phyloP scores from a whole-genome alignment of 2,329 filamentous ascomycete species.

The Penicillium sp. region DNA sequence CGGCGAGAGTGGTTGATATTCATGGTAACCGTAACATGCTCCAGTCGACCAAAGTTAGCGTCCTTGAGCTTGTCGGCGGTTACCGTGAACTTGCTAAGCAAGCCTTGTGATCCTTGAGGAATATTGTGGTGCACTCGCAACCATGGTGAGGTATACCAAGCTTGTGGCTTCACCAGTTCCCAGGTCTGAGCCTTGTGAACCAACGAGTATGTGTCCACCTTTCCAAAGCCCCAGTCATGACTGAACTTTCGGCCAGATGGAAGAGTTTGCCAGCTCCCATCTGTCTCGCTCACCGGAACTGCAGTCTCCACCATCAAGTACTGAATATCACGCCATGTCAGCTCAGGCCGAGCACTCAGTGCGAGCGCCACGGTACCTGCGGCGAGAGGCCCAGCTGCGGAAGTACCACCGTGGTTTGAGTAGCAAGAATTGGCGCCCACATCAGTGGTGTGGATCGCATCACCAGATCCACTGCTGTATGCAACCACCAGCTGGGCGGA shows the following conservation, averaged over 20 bases:
- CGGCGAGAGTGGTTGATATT: constrained; percentile 85
- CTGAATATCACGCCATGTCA: constrained; percentile 93
- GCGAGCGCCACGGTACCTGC: constrained; percentile 90
- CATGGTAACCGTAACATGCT: constrained; percentile 98
- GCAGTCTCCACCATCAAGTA: constrained; percentile 85
- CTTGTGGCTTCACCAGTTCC: constrained; percentile 88
- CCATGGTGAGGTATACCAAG: constrained; percentile 94
- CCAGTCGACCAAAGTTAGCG: constrained; percentile 81
- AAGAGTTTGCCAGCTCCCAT: constrained; percentile 78
- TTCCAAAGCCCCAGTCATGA: constrained; percentile 94
- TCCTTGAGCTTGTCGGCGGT: constrained; percentile 76
- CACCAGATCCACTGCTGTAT: constrained; percentile 86
- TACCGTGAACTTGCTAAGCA: constrained; percentile 78
- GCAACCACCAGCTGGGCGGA: constrained; percentile 94
- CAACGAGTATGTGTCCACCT: constrained; percentile 82
- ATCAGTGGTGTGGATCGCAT: constrained; percentile 95
- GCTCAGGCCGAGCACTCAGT: constrained; percentile 77
- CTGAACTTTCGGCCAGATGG: constrained; percentile 82
- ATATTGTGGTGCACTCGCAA: constrained; percentile 83
- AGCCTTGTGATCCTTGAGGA: constrained; percentile 78
- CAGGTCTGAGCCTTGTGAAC: constrained; percentile 85
- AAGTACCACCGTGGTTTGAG: constrained; percentile 85
- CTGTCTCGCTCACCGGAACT: constrained; percentile 72
- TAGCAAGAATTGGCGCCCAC: constrained; percentile 82
- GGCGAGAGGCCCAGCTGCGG: constrained; percentile 87